Conservation (phyloP, 2,329 filamentous ascomycete species). For the Neofusicoccum parvum region DNA sequence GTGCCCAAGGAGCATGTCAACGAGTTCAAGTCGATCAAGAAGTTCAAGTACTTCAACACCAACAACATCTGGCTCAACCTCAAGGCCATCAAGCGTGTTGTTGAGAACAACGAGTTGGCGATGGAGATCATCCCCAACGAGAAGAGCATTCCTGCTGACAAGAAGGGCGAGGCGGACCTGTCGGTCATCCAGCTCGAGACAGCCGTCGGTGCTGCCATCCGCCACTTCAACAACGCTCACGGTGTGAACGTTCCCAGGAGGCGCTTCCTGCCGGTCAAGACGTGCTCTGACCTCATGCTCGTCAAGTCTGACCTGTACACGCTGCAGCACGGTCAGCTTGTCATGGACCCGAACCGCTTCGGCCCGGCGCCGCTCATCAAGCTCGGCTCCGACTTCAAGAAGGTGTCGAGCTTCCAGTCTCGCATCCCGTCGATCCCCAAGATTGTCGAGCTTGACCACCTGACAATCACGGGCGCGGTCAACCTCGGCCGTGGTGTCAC, state of each 20-base stretch:
- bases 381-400: constrained; percentile 99
- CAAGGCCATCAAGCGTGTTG: constrained; percentile 95
- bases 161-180: constrained; percentile 98
- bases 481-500: constrained; percentile 95
- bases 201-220: constrained; percentile 95
- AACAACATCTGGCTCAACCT: constrained; percentile 99
- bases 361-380: constrained; percentile 97
- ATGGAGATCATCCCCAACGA: constrained; percentile 99
- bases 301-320: constrained; percentile 99
- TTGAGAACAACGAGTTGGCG: constrained; percentile 96
- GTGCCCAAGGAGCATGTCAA: constrained; percentile 99
- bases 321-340: constrained; percentile 95
- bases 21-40: constrained; percentile 99
- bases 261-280: constrained; percentile 99
- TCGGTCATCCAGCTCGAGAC: constrained; percentile 98
- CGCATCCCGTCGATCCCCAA: constrained; percentile 85
- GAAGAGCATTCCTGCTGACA: constrained; percentile 97
- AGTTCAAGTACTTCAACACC: constrained; percentile 99
- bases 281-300: constrained; percentile 98
- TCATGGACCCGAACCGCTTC: constrained; percentile 96
- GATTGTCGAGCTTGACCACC: constrained; percentile 88
- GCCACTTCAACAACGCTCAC: constrained; percentile 97
- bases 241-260: constrained; percentile 97
- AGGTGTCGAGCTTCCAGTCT: constrained; percentile 95
- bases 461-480: constrained; percentile 96